Evolutionary conservation across 805 yeast genomes (phyloP), one percentile per base, ranked within the genome.

Genomic region (Brettanomyces bruxellensis): DNA sequence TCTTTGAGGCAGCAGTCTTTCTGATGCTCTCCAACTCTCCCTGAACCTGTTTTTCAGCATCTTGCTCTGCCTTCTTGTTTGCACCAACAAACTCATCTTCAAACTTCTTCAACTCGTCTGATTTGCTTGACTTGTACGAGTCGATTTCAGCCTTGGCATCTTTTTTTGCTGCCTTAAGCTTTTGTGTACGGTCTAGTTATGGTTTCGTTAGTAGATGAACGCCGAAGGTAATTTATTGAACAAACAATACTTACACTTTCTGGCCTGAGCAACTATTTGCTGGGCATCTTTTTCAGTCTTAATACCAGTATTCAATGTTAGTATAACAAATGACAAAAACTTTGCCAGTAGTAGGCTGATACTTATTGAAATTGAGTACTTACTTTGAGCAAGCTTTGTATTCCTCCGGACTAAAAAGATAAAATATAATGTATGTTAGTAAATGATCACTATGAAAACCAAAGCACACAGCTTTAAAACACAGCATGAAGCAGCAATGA

Each of bases 211-310:
- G 23, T 12, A 23, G 4, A 37, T 18, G 18, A 18, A 18, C 18
- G 18, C 18, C 18, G 2, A 18, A 18, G 18, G 18, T 18, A 18
- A 18, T 18, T 18, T 18, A 18, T 18, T 18, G 18, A 18, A 18
- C 18, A 18, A 18, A 18, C 18, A 18, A 34, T 61, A 76, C 78
- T 62, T 74, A 74, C 83, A 88, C 57, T 82, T 76, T 74, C 98
- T 86, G 24, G 99, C 97, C 63, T 85, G 84, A 59, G 90, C 76
- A 51, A 93, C 98, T 53, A 90, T 86, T 57, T 83, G 90, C 57
- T 95, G 97, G n/a, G 99, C 98, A 59, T 87, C 91, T 69, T 86
- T 88, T 72, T 93, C 99, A 51, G 98, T 95, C 75, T 85, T 25
- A 32, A 8, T 1, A n/a, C 1, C 2, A 14, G 18, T 22, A 28